Base-by-base conservation (phyloP, 176 grass and related monocot genomes). In the Puccinellia tenuiflora region DNA sequence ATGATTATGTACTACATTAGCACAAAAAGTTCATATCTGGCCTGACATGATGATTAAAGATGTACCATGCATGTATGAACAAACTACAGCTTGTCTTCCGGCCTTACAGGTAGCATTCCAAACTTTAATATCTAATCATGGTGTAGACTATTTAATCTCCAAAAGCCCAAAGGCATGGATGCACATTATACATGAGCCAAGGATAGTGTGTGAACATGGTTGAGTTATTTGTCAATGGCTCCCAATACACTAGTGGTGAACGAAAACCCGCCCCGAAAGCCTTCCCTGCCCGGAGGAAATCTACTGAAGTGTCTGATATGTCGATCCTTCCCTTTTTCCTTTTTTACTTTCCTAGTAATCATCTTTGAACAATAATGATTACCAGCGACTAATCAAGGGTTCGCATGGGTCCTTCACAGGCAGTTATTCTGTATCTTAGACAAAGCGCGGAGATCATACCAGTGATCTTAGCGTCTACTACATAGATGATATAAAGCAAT, bases 1-100 rank as follows among this genome's bases (percentile, higher is more conserved):
- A 39, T 81, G 20, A 31, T 48, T 3, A 53, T 11, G 17, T 54
- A 63, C 12, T 52, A 7, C 61, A 66, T 66, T 78, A 73, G 26
- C 11, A 63, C 70, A 50, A 55, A 77, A 86, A 55, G 66, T 10
- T 15, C 35, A 28, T 86, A 35, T 82, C 64, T 48, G 73, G 5
- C 7, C 10, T 78, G 54, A 72, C 67, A 90, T 82, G 73, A 86
- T 86, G 73, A 86, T 86, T 90, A 83, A 78, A 78, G 42, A n/a
- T 25, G 7, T 26, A 76, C 11, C 31, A 81, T 43, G 25, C 43
- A 77, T 29, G 70, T 73, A 73, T 73, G 70, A 73, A 73, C 78
- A 89, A 50, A 59, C 8, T 73, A 46, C 73, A 85, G 62, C 24
- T 28, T 65, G 9, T 82, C 53, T 63, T 71, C 42, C 43, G 63